Base-by-base conservation (phyloP, 257 asterid species). In the Solanum chilense region DNA sequence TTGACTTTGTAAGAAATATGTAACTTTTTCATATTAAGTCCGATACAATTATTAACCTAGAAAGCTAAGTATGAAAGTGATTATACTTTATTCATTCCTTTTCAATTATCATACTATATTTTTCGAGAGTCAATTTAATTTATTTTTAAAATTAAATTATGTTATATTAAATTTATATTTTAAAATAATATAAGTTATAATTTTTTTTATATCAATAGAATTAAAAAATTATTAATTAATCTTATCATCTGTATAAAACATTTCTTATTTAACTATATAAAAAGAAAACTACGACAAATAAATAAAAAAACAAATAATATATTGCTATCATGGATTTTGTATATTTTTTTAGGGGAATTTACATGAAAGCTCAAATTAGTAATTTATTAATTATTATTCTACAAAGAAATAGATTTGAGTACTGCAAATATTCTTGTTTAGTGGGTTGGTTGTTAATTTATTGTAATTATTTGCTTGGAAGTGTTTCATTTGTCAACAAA, bases 81-180 rank as follows among this genome's bases (percentile, higher is more conserved):
- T 70, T 70, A 49, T 49, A 49, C 60, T 49, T 49, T 16, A 49
- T 1, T 49, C 60, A 1, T 0, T 49, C 1, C 3, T 15, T 49
- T 49, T 15, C 20, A 15, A 16, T 49, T 49, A 23, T 2, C 18
- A 49, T 0, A 0, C 0, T 15, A 2, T 7, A 7, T 0, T 49
- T 16, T 49, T 49, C 2, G 9, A 49, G 60, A 16, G 60, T 49
- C 1, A 49, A 2, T 2, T 49, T 16, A 3, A 16, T 1, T 49
- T 15, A 15, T 9, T 49, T 49, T 49, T 0, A 15, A 49, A 49
- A 3, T 5, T 16, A 49, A 49, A 49, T 49, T 49, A 49, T 0
- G 15, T 15, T 1, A 49, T 5, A 16, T 52, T 52, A 52, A 52
- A 2, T 52, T 6, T 0, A 52, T 52, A 52, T 16, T 52, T 15